Base-by-base conservation (phyloP, 768 basidiomycete genomes). In the Hypsizygus marmoreus region DNA sequence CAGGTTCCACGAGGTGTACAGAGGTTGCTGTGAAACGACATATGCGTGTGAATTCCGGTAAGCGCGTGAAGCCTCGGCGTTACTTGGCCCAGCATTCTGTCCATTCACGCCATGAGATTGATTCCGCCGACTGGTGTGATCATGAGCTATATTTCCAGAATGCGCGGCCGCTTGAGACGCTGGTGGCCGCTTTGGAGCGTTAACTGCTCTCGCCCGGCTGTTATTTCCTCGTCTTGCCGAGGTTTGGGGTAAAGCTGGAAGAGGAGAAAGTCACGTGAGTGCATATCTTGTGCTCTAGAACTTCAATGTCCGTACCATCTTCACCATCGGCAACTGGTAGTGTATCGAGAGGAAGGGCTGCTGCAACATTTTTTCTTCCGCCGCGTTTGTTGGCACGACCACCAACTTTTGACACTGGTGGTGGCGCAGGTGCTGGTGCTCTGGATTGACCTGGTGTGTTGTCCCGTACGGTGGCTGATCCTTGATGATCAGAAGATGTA, bases 1-100 rank as follows among this genome's bases (percentile, higher is more conserved):
- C 38, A 98, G 73, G 45, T 84, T 81, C 94, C 95, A 98, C 40
- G 88, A 85, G 26, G 88, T 90, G 68, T 82, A 81, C 7, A 89
- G 70, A 24, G 86, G 81, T 60, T 89, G 86, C 58, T 89, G 88
- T 10, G 86, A 84, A 40, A 88, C 81, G 35, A 78, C 86, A 62
- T 87, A 88, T 17, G 83, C 85, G 75, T 89, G 88, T 50, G 85
- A 82, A 68, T 84, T 85, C 58, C 81, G 84, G 64, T 88, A 88
- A 47, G 86, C 81, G 48, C 84, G 79, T 43, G 84, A 76, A 48
- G 68, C 68, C 52, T 81, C 80, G 51, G 70, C 69, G 39, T 69
- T 57, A 54, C 64, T 65, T 31, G 67, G 65, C 44, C 68, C 62
- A 42, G 67, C 59, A 50, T 65, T 58, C 43, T 73, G 67, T 17